Evolutionary conservation across 345 rosid genomes (phyloP), one percentile per base, ranked within the genome.

Genomic region (Alliaria petiolata): DNA sequence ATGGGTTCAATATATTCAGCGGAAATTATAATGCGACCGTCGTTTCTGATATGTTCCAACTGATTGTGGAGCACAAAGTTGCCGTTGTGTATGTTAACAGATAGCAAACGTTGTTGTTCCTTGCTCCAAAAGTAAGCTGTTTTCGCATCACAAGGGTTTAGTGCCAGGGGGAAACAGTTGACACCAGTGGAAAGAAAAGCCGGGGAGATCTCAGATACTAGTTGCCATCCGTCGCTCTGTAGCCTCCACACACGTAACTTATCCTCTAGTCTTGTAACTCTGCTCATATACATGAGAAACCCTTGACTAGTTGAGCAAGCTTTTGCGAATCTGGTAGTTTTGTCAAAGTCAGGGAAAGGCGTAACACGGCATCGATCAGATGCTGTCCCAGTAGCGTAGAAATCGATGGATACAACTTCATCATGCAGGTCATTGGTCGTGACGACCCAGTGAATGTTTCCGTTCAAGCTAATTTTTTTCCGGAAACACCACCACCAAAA

Each of bases 181-280:
- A 22, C 25, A 22, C 3, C 25, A 22, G 25, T 22, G 2, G 25
- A 22, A 22, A 22, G 25, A 22, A 22, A 22, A 22, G 25, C 25
- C 25, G 25, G 25, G 1, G 25, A 22, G 25, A 22, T 22, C 25
- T 42, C 56, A 8, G 33, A 64, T 47, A 47, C 20, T 46, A 33
- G 20, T 34, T 36, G 14, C 45, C 69, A 49, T 14, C 25, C 34
- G 13, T 19, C 11, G 8, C 12, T 19, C 14, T 17, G 3, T 63
- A 63, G 33, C 68, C 33, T 63, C 56, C 68, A 63, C 12, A 63
- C 13, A 63, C 56, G 46, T 46, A 63, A 7, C 67, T 62, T 63
- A 31, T 63, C 43, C 19, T 45, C 30, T 46, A 11, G 1, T 33
- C 12, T 62, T 6, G 67, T 15, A 43, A 19, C 6, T 4, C 7